Base-by-base conservation (phyloP, 2,329 filamentous ascomycete species). In the Trichoderma sp. region DNA sequence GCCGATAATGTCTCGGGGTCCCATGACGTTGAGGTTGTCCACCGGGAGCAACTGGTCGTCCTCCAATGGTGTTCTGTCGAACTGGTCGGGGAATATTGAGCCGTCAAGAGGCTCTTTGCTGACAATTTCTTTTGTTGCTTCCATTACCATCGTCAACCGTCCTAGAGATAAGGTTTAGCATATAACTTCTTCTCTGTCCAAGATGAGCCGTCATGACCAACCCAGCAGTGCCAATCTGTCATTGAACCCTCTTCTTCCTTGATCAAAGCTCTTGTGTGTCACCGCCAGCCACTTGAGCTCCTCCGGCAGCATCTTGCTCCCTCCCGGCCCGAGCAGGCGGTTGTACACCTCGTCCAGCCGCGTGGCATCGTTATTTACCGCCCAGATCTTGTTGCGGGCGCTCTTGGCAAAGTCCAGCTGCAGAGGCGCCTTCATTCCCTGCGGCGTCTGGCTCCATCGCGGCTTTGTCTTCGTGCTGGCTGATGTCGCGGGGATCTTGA, bases 181-280 rank as follows among this genome's bases (percentile, higher is more conserved):
- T 58, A 34, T 43, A 30, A 55, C 39, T n/a, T 28, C 24, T 24
- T 65, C 32, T 6, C 14, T 21, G 26, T 14, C 14, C 24, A n/a
- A 43, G 24, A 43, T 14, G 16, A n/a, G 28, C 18, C 32, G 49
- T 8, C 8, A 16, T 16, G 30, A 75, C 81, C 58, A 86, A 96
- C 93, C 95, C 66, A 97, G 83, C 76, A 92, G 94, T n/a, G 94
- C 92, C 79, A 99, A 83, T 71, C 93, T 88, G 76, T 97, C 95
- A 79, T 99, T 99, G 82, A 95, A 97, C 1, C 95, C 95, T 84
- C 94, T 90, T 76, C 93, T 86, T 64, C 94, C 96, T 77, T 98
- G 94, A 78, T 99, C 95, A 77, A 97, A 98, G 81, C 94, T 97
- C 87, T 98, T 98, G 81, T 98, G 96, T 73, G 96, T 99, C 68